phyloP scores from a whole-genome alignment of 2,329 filamentous ascomycete species.

The Dothideomycetes sp. region DNA sequence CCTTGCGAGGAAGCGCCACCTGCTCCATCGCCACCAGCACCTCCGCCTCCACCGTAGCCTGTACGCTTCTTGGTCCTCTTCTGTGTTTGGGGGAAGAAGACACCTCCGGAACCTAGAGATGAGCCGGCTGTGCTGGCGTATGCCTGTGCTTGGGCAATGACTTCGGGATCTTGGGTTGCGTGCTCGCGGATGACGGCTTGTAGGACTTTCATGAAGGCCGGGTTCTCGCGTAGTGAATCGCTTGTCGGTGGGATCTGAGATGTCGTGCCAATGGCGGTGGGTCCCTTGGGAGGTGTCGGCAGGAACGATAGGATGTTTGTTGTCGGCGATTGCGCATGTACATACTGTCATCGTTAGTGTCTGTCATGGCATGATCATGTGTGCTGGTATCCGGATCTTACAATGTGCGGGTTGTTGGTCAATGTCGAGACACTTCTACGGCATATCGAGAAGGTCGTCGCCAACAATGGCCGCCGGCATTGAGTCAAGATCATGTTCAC shows the following conservation, averaged over 20 bases:
- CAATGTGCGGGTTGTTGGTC: slow-evolving; percentile 35
- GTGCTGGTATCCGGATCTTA: slow-evolving; percentile 16
- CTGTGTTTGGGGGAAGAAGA: slow-evolving; percentile 35
- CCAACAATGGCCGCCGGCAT: slow-evolving; percentile 2
- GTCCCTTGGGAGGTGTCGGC: slow-evolving; percentile 44
- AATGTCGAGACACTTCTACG: slow-evolving; percentile 31
- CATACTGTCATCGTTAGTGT: slow-evolving; percentile 32
- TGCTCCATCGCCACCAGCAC: slow-evolving; percentile 38
- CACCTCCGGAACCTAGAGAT: slow-evolving; percentile 42
- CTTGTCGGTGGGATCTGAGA: slow-evolving; percentile 48
- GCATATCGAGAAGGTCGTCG: slow-evolving; percentile 1
- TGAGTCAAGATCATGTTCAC: slow-evolving; percentile 12
- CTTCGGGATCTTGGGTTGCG: slow-evolving; percentile 47
- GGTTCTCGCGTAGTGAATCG: slow-evolving; percentile 48
- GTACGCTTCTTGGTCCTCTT: slow-evolving; percentile 16
- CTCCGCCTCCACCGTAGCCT: slow-evolving; percentile 28
- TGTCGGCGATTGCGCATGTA: slow-evolving; percentile 35
- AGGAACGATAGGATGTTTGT: slow-evolving; percentile 48
- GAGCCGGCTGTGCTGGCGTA: slow-evolving; percentile 51
- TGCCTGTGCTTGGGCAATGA: slow-evolving; percentile 49
- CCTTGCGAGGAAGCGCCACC: slow-evolving; percentile 52
- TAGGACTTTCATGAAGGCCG: slow-evolving; percentile 46
- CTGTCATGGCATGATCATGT: not conserved
- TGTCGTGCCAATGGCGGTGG: slow-evolving; percentile 48
- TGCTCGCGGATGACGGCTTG: slow-evolving; percentile 47